phyloP scores from a whole-genome alignment of 225 moss, liverwort and hornwort species.

The Physcomitrium patens region DNA sequence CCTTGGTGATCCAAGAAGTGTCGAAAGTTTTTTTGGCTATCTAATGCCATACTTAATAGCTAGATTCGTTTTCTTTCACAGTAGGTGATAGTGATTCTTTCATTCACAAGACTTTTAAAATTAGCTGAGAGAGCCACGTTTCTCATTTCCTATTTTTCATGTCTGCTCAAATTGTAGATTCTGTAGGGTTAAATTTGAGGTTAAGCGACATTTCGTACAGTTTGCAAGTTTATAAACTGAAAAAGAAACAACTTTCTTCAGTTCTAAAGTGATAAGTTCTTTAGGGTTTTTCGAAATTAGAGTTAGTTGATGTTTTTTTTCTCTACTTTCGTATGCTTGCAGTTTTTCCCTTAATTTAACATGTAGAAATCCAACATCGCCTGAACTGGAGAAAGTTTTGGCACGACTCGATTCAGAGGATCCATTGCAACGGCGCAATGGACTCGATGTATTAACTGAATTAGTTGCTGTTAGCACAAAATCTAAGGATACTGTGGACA shows the following conservation, averaged over 20 bases:
- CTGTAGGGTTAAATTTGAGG: too few species aligned
- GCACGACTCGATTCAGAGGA: slow-evolving; percentile 83
- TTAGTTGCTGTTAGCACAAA: slow-evolving; percentile 71
- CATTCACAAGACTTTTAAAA: neutral
- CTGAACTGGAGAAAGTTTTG: slow-evolving; percentile 83
- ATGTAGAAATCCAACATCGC: slow-evolving; percentile 72
- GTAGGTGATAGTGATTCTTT: slow-evolving; percentile 1
- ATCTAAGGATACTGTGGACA: slow-evolving; percentile 64
- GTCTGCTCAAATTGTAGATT: too few species aligned
- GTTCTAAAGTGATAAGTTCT: slow-evolving; percentile 22
- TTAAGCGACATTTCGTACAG: too few species aligned
- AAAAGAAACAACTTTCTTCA: too few species aligned
- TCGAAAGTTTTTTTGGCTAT: neutral
- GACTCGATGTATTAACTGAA: slow-evolving; percentile 90
- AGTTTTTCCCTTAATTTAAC: slow-evolving; percentile 46
- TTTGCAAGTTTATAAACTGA: too few species aligned
- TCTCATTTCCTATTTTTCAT: too few species aligned
- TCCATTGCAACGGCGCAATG: slow-evolving; percentile 85
- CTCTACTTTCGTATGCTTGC: slow-evolving; percentile 20
- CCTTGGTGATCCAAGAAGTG: slow-evolving; percentile 8
- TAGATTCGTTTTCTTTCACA: neutral
- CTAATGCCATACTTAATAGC: neutral
- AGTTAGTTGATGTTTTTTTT: slow-evolving; percentile 7
- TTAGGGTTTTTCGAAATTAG: slow-evolving; percentile 19
- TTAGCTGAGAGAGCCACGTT: too few species aligned